These are phyloP conservation scores for Artemisia tridentata DNA, from an alignment of 129 eudicot species.

Conservation along the genomic window DNA sequence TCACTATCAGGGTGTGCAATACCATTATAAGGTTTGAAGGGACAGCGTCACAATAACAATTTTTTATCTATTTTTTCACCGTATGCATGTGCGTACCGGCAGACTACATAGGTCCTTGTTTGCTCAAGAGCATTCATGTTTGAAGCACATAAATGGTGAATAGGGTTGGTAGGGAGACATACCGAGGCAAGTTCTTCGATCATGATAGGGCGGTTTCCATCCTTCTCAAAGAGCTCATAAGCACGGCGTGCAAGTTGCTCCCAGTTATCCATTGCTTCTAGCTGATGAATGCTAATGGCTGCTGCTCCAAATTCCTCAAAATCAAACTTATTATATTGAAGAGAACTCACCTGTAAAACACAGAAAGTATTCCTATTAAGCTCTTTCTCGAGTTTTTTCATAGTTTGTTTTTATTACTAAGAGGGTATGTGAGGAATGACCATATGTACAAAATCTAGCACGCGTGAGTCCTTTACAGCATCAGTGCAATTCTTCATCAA, in stretches of 20 bases:
- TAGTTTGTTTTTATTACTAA: not conserved
- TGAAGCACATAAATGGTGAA: not conserved
- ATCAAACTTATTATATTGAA: slow-evolving; percentile 78
- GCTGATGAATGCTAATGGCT: slow-evolving; percentile 87
- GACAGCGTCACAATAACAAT: not conserved
- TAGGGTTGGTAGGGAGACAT: slow-evolving; percentile 21
- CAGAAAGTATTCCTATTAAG: slow-evolving; percentile 1
- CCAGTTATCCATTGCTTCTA: slow-evolving; percentile 96
- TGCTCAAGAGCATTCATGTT: too few relatives aligned
- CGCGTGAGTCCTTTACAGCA: slow-evolving; percentile 95
- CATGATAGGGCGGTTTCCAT: slow-evolving; percentile 92
- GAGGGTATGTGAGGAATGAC: slow-evolving; percentile 34
- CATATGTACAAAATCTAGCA: slow-evolving; percentile 78
- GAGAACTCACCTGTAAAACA: slow-evolving; percentile 79
- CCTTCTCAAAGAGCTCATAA: slow-evolving; percentile 89
- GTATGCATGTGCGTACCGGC: too few relatives aligned
- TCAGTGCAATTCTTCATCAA: slow-evolving; percentile 67
- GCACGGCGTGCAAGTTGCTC: slow-evolving; percentile 94
- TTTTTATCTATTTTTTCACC: not conserved
- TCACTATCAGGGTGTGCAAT: too few relatives aligned
- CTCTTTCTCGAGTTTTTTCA: not conserved
- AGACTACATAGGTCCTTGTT: too few relatives aligned
- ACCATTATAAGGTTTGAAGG: too few relatives aligned
- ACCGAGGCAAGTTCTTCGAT: slow-evolving; percentile 99
- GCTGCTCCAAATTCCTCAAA: slow-evolving; percentile 98